phyloP scores from a whole-genome alignment of 768 basidiomycete species.

The Amanita rubescens region DNA sequence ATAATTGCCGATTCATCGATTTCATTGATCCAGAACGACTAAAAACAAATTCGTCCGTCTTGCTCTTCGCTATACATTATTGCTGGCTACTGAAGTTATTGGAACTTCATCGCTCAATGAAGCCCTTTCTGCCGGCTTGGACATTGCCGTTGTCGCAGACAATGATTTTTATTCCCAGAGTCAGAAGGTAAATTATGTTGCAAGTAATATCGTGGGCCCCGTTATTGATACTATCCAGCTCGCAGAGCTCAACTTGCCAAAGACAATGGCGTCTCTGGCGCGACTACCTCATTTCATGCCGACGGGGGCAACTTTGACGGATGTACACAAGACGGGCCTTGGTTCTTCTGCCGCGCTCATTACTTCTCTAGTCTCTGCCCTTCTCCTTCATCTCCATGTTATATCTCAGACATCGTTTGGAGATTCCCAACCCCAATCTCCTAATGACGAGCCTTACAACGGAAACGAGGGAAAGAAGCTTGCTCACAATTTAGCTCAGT shows the following conservation, averaged over 20 bases:
- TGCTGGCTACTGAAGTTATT: slow-evolving; percentile 56
- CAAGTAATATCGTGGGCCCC: slow-evolving; percentile 2
- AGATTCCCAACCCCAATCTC: slow-evolving; percentile 23
- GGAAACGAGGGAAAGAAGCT: slow-evolving; percentile 40
- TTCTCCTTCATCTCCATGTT: slow-evolving; percentile 69
- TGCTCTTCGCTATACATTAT: slow-evolving; percentile 72
- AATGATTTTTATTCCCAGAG: slow-evolving; percentile 98
- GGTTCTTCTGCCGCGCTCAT: slow-evolving; percentile 97
- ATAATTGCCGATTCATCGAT: background rate
- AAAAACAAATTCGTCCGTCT: slow-evolving; percentile 92
- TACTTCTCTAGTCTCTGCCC: slow-evolving; percentile 83
- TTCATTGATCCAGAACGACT: slow-evolving; percentile 12
- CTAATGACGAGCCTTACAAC: background rate
- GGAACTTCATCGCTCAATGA: slow-evolving; percentile 35
- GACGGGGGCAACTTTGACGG: slow-evolving; percentile 57
- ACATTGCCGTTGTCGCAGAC: slow-evolving; percentile 82
- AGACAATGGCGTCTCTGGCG: slow-evolving; percentile 55
- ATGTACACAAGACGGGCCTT: slow-evolving; percentile 98
- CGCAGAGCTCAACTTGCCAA: slow-evolving; percentile 48
- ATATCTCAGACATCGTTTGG: slow-evolving; percentile 46
- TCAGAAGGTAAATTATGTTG: slow-evolving; percentile 50
- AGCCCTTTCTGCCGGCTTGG: slow-evolving; percentile 46
- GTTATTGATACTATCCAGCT: slow-evolving; percentile 38
- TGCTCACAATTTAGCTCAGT: slow-evolving; percentile 92
- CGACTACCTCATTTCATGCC: slow-evolving; percentile 71